These are phyloP conservation scores for Pittosporum tobira DNA, from an alignment of 129 eudicot species.

Conservation along the genomic window DNA sequence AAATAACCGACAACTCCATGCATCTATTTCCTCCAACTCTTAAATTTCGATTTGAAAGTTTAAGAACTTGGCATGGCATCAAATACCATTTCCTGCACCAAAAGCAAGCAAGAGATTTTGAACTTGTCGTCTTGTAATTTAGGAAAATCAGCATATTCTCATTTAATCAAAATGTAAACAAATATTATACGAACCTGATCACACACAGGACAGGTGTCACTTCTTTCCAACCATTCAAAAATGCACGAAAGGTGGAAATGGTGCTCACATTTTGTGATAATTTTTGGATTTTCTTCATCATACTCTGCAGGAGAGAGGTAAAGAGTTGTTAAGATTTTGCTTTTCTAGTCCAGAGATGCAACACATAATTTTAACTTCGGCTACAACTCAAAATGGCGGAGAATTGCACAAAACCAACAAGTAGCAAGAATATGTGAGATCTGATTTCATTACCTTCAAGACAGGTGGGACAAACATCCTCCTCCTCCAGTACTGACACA, in stretches of 20 bases:
- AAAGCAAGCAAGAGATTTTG: conserved; percentile 8
- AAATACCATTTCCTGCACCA: conserved; percentile 59
- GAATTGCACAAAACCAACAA: neutral
- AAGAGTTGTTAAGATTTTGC: neutral
- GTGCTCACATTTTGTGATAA: conserved; percentile 82
- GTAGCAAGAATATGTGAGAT: neutral
- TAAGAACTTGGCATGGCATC: conserved; percentile 29
- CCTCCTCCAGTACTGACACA: conserved; percentile 48
- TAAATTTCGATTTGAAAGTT: neutral
- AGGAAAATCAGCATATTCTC: neutral
- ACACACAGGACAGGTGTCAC: conserved; percentile 90
- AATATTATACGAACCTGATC: conserved; percentile 46
- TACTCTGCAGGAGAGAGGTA: conserved; percentile 50
- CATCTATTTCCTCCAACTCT: neutral
- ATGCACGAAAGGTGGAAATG: conserved; percentile 95
- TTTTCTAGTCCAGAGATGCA: neutral
- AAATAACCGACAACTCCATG: conserved; percentile 12
- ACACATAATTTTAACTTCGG: neutral
- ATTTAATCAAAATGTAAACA: conserved; percentile 1
- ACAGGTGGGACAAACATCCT: conserved; percentile 74
- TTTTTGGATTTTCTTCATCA: conserved; percentile 82
- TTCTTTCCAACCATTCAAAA: conserved; percentile 98
- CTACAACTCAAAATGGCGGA: neutral
- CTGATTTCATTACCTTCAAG: conserved; percentile 60
- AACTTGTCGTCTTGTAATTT: neutral